Conservation (phyloP, 164 flowering plant genomes). For the Cinnamomum chago region DNA sequence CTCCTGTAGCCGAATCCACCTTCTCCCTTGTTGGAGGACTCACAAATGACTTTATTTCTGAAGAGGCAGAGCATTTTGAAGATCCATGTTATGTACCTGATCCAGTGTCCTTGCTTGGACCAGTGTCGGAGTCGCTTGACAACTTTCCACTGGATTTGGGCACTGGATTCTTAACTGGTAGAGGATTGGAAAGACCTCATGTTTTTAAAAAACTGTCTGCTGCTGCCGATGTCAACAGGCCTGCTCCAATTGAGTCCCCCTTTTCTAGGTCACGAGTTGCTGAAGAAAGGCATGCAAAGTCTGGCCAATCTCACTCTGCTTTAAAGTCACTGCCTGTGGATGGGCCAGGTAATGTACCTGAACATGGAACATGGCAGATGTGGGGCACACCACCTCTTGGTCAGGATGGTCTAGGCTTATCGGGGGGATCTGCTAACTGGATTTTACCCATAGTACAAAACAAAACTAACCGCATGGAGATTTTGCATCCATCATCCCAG, state of each 20-base stretch:
- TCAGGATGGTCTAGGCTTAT: constrained; percentile 68
- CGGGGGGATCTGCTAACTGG: constrained; percentile 66
- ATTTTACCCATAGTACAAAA: constrained; percentile 43
- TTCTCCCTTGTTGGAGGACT: constrained; percentile 43
- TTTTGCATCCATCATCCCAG: constrained; percentile 34
- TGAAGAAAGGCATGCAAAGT: constrained; percentile 51
- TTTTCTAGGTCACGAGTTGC: constrained; percentile 51
- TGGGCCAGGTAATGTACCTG: constrained; percentile 25
- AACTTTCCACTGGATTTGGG: constrained; percentile 74
- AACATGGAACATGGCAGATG: constrained; percentile 70
- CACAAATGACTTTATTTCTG: constrained; percentile 39
- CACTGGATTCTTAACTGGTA: constrained; percentile 39
- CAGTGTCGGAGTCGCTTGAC: constrained; percentile 94
- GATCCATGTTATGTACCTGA: constrained; percentile 93
- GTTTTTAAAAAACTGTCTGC: constrained; percentile 38
- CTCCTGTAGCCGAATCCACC: constrained; percentile 37
- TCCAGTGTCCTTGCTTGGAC: constrained; percentile 83
- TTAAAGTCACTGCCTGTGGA: constrained; percentile 29
- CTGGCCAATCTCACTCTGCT: constrained; percentile 23
- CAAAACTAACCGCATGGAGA: constrained; percentile 43
- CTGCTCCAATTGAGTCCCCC: constrained; percentile 91
- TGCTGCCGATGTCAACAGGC: constrained; percentile 55
- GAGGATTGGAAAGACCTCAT: constrained; percentile 36
- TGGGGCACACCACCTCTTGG: constrained; percentile 80
- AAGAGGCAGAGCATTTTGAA: constrained; percentile 80